Base-by-base conservation (phyloP, 768 basidiomycete species). In the Kwoniella pini region DNA sequence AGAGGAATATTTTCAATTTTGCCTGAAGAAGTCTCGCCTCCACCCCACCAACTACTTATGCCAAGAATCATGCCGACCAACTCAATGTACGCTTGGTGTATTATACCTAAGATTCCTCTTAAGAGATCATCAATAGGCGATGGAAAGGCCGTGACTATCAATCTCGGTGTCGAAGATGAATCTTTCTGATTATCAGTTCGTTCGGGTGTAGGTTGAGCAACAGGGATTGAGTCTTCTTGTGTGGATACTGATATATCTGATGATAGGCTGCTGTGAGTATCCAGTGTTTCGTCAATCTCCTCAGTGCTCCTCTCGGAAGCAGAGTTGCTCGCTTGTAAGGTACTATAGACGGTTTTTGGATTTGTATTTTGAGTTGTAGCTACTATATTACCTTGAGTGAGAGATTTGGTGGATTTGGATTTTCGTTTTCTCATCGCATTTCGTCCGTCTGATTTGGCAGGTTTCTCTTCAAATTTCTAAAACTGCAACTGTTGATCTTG, bases 11-110 rank as follows among this genome's bases (percentile, higher is more conserved):
- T 45, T 26, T 54, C 59, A 21, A 28, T 17, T 21, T 48, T 31
- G 15, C 55, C 27, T 17, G 17, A 31, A 6, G 27, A n/a, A 31
- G 28, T 21, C 21, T 13, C 17, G 3, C 27, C 30, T 13, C 26
- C 48, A 31, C 28, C 27, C 26, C 15, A 33, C 48, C 48, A 50
- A 19, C 30, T 28, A 2, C 26, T n/a, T n/a, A 50, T 7, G 15
- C 28, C 48, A 9, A 50, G 27, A 12, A 50, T 10, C 48, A 50
- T 50, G 17, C 24, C 24, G 11, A 31, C 27, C 13, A 50, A 17
- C 19, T 50, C 48, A 31, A 50, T 50, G 31, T 50, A 50, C 30
- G 24, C 19, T 33, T 50, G 48, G 31, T 50, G 48, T 2, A 50
- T 19, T 11, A 50, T n/a, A 2, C n/a, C 21, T 31, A 50, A 33